Percentiles rank a stretch among this genome's conserved stretches.
phyloP scores from a whole-genome alignment of 2,329 filamentous ascomycete genomes.

The Cordyceps farinosa region DNA sequence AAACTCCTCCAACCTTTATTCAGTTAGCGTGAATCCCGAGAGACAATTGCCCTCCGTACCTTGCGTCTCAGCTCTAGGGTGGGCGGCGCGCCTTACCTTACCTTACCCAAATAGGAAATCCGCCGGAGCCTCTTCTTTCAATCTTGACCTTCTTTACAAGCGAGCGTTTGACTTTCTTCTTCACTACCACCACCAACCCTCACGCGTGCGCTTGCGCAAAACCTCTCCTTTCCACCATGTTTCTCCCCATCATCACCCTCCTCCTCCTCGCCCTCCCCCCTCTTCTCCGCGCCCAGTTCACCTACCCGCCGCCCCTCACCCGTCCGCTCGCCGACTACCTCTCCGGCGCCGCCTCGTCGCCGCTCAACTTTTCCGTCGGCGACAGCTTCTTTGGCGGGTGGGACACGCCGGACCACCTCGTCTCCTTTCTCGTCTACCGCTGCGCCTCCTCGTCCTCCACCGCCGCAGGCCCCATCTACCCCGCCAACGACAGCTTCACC shows the following conservation, averaged over 20 bases:
- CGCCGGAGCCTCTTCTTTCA: no score
- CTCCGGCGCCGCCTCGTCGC: background rate
- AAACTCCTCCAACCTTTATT: no score
- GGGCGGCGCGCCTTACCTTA: no score
- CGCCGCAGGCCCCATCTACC: background rate
- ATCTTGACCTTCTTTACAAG: background rate
- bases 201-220: no score
- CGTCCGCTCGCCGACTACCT: background rate
- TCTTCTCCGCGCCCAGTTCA: background rate
- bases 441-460: background rate
- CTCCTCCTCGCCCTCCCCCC: background rate
- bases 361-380: slow-evolving; percentile 10
- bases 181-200: background rate
- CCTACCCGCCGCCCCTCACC: background rate
- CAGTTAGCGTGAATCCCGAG: no score
- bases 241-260: background rate
- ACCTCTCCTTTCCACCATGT: no score
- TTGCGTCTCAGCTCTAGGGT: no score
- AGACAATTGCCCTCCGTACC: no score
- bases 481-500: slow-evolving; percentile 2
- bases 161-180: background rate
- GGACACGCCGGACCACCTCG: background rate
- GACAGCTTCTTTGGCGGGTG: slow-evolving; percentile 11
- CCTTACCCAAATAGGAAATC: no score
- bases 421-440: slow-evolving; percentile 7